Conservation (phyloP, 2,329 filamentous ascomycete genomes). For the Cryphonectria nitschkei region DNA sequence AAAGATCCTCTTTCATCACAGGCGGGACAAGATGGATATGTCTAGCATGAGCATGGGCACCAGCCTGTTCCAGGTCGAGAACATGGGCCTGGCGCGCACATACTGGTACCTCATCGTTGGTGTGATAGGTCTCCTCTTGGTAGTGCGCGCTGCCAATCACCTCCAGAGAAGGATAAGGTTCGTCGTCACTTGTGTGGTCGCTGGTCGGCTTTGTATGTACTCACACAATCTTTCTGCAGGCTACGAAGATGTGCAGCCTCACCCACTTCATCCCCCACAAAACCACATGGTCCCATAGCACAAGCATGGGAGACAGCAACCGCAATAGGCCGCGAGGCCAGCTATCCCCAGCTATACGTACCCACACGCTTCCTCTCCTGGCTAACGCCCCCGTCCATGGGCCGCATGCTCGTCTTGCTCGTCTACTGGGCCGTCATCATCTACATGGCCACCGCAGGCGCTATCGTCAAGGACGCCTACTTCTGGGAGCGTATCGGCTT, state of each 20-base stretch:
- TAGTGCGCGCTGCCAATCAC: slow-evolving; percentile 48
- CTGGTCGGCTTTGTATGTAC: background rate
- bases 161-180: slow-evolving; percentile 49
- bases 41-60: slow-evolving; percentile 42
- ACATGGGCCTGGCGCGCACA: slow-evolving; percentile 55
- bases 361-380: slow-evolving; percentile 52
- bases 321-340: slow-evolving; percentile 58
- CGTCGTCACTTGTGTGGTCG: slow-evolving; percentile 20
- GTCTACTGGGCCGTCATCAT: slow-evolving; percentile 63
- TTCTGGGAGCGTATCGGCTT: slow-evolving; percentile 69
- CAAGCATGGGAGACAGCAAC: slow-evolving; percentile 63
- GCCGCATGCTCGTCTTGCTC: slow-evolving; percentile 57
- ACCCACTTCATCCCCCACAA: slow-evolving; percentile 55
- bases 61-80: slow-evolving; percentile 48
- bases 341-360: slow-evolving; percentile 59
- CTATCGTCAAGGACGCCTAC: slow-evolving; percentile 55
- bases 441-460: slow-evolving; percentile 58
- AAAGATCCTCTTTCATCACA: background rate
- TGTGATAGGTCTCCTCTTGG: slow-evolving; percentile 47
- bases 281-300: slow-evolving; percentile 49
- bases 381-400: slow-evolving; percentile 61
- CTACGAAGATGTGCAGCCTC: slow-evolving; percentile 49
- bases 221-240: slow-evolving; percentile 38
- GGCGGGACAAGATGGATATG: slow-evolving; percentile 36
- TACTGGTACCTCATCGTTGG: slow-evolving; percentile 64